Percentiles rank a stretch among this genome's conserved stretches.
phyloP scores from a whole-genome alignment of 2,329 filamentous ascomycete genomes.

The Fusarium torulosum region DNA sequence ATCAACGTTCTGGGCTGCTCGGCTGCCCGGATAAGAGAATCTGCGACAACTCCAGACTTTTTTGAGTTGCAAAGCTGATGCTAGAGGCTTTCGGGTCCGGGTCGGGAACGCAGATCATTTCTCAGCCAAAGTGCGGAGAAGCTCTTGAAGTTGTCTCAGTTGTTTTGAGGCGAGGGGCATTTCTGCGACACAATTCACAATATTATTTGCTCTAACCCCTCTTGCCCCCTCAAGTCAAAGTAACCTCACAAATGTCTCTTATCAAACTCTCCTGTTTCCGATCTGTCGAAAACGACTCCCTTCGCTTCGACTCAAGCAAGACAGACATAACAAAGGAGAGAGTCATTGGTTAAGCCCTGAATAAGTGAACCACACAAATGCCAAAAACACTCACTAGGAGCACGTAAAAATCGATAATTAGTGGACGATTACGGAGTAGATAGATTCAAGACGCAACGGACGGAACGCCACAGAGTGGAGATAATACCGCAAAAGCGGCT shows the following conservation, averaged over 20 bases:
- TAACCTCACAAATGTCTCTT: conserved; percentile 19
- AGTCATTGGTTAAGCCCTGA: conserved; percentile 16
- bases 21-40: conserved; percentile 2
- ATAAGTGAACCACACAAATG: conserved; percentile 5
- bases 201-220: conserved; percentile 13
- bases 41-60: conserved; percentile 25
- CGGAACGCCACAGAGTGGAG: conserved; percentile 23
- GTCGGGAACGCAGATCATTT: conserved; percentile 36
- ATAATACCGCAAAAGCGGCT: conserved; percentile 32
- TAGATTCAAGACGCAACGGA: conserved; percentile 21
- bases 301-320: conserved; percentile 17
- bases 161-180: conserved; percentile 27
- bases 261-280: conserved; percentile 20
- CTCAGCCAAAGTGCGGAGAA: conserved; percentile 35
- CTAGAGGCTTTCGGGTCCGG: not conserved
- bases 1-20: conserved; percentile 24
- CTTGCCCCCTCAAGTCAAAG: not conserved
- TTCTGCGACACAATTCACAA: conserved; percentile 10
- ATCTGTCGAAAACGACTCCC: conserved; percentile 26
- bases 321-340: conserved; percentile 19
- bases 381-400: conserved; percentile 13
- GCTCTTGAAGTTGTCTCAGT: conserved; percentile 32
- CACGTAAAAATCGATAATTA: conserved; percentile 6
- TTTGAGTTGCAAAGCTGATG: not conserved
- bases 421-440: conserved; percentile 8